Conservation (phyloP, 495 filamentous ascomycete genomes). For the Lophiostoma macrostomum region DNA sequence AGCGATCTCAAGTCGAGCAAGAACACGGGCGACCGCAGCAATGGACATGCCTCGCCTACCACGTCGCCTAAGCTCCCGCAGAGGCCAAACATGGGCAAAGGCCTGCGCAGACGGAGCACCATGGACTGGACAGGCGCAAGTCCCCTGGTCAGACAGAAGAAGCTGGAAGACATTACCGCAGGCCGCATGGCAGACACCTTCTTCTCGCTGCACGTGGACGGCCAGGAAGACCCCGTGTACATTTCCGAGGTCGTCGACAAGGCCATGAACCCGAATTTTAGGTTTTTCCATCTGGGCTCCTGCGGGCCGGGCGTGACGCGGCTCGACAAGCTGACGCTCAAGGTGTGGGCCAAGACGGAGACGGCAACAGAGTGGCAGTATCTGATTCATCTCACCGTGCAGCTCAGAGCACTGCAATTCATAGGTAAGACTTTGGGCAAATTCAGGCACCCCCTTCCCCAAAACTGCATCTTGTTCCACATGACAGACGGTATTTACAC, state of each 20-base stretch:
- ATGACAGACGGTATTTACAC: slow-evolving; percentile 89
- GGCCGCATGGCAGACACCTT: slow-evolving; percentile 80
- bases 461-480: slow-evolving; percentile 84
- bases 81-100: slow-evolving; percentile 22
- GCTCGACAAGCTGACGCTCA: slow-evolving; percentile 60
- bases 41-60: slow-evolving; percentile 18
- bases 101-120: slow-evolving; percentile 63
- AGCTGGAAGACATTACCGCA: slow-evolving; percentile 68
- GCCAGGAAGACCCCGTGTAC: slow-evolving; percentile 67
- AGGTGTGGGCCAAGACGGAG: slow-evolving; percentile 70
- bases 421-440: slow-evolving; percentile 73
- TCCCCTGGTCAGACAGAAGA: slow-evolving; percentile 67
- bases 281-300: slow-evolving; percentile 73
- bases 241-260: slow-evolving; percentile 79
- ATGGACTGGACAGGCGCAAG: slow-evolving; percentile 64
- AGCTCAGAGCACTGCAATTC: slow-evolving; percentile 71
- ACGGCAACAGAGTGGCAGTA: slow-evolving; percentile 57
- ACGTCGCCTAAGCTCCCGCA: slow-evolving; percentile 9
- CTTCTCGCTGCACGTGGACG: slow-evolving; percentile 70
- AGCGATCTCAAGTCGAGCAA: slow-evolving; percentile 52
- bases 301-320: slow-evolving; percentile 66
- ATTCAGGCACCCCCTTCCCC: slow-evolving; percentile 71
- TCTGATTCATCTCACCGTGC: slow-evolving; percentile 68
- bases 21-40: slow-evolving; percentile 6
- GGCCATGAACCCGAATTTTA: slow-evolving; percentile 87